Evolutionary conservation across 371 early-diverging fungal genomes (phyloP).

Genomic region (Zychaea mexicana): DNA sequence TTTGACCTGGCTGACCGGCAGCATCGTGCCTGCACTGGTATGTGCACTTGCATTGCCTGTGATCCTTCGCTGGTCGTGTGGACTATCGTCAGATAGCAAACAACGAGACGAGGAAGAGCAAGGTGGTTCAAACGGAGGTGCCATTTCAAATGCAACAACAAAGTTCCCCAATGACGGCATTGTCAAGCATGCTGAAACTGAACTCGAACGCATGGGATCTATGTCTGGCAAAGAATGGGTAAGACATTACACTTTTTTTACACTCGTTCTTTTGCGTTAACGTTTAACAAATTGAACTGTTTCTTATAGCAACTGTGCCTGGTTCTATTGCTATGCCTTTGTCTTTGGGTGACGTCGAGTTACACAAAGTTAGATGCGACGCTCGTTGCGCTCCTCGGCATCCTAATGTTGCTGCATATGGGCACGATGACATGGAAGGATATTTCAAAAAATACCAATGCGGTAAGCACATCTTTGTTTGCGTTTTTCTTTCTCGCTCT

Average conservation of each 20-base stretch:
- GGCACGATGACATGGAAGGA: slow-evolving; percentile 74
- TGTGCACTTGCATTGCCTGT: slow-evolving; percentile 46
- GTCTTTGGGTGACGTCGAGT: slow-evolving; percentile 68
- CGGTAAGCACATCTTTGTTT: slow-evolving; percentile 34
- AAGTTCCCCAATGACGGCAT: slow-evolving; percentile 19
- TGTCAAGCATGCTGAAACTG: slow-evolving; percentile 29
- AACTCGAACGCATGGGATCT: slow-evolving; percentile 39
- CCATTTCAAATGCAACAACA: neutral
- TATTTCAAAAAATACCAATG: slow-evolving; percentile 66
- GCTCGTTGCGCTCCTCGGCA: slow-evolving; percentile 68
- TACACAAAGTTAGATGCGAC: slow-evolving; percentile 68
- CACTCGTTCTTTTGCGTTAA: slow-evolving; percentile 1
- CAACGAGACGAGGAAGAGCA: slow-evolving; percentile 20
- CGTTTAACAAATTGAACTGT: too few species aligned
- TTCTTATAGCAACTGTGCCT: slow-evolving; percentile 44
- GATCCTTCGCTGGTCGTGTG: slow-evolving; percentile 33
- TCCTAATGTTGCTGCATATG: slow-evolving; percentile 56
- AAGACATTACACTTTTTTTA: slow-evolving; percentile 5
- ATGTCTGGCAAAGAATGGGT: slow-evolving; percentile 47
- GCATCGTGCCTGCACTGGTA: slow-evolving; percentile 54
- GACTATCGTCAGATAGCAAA: slow-evolving; percentile 19
- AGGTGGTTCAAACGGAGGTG: neutral
- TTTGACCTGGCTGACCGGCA: slow-evolving; percentile 60
- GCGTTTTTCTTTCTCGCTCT: slow-evolving; percentile 10
- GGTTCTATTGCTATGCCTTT: slow-evolving; percentile 59